Evolutionary conservation across 2,329 filamentous ascomycete genomes (phyloP).

Genomic region (Alternaria brassicae): DNA sequence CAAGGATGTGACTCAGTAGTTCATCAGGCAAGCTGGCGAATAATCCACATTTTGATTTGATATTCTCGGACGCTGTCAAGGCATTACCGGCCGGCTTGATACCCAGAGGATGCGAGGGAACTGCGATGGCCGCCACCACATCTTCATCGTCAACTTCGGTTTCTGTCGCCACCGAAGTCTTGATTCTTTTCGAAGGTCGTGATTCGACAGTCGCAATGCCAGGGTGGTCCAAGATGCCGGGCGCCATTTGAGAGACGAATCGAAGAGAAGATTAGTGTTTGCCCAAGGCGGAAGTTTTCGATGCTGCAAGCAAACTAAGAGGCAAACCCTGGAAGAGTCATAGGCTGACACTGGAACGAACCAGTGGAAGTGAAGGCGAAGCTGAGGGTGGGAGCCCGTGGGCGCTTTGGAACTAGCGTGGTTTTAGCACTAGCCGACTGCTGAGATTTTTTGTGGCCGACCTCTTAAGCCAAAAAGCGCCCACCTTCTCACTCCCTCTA

Average conservation of each 20-base stretch:
- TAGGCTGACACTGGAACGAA: neutral
- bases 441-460: conserved; percentile 24
- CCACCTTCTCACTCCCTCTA: conserved; percentile 37
- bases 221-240: conserved; percentile 40
- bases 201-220: conserved; percentile 36
- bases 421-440: conserved; percentile 22
- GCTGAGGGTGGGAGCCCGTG: conserved; percentile 4
- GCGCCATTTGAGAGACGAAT: conserved; percentile 38
- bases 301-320: conserved; percentile 11
- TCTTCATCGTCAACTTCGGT: conserved; percentile 35
- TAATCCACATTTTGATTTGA: conserved; percentile 69
- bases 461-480: conserved; percentile 15
- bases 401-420: conserved; percentile 15
- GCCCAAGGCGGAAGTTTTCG: conserved; percentile 9
- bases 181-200: conserved; percentile 47
- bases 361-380: conserved; percentile 22
- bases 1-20: conserved; percentile 75
- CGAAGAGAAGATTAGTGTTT: conserved; percentile 13
- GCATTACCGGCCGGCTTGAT: conserved; percentile 89
- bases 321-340: conserved; percentile 22
- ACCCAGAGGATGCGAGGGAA: conserved; percentile 80
- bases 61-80: conserved; percentile 69
- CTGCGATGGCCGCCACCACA: conserved; percentile 60
- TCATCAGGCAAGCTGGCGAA: conserved; percentile 81
- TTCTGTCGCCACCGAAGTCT: conserved; percentile 32